A percentile compares a stretch with the other conserved stretches of the same genome.
These are phyloP conservation scores for Trichoderma asperelloides DNA, from an alignment of 495 filamentous ascomycete genomes.

Conservation along the genomic window DNA sequence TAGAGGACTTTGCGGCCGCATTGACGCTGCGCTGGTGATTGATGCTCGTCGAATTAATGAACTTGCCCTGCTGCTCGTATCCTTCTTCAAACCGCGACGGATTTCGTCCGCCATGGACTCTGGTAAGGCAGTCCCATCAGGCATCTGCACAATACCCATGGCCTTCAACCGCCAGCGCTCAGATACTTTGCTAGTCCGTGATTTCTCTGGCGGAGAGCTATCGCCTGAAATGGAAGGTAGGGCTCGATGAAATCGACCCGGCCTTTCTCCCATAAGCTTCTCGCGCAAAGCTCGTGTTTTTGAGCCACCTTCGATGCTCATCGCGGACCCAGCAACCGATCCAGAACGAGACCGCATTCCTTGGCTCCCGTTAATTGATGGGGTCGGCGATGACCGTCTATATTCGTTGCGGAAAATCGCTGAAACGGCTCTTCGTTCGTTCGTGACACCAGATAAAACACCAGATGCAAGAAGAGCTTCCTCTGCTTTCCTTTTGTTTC, in stretches of 20 bases:
- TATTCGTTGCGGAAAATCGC: slow-evolving; percentile 13
- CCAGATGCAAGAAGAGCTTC: slow-evolving; percentile 22
- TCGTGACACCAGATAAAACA: slow-evolving; percentile 18
- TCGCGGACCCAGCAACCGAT: neutral
- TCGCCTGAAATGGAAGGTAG: slow-evolving; percentile 2
- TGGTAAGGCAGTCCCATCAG: slow-evolving; percentile 25
- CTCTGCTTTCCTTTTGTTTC: slow-evolving; percentile 13
- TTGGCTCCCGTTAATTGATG: slow-evolving; percentile 5
- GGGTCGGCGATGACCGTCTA: neutral
- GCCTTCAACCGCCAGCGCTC: slow-evolving; percentile 24
- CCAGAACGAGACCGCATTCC: neutral
- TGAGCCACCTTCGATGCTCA: slow-evolving; percentile 1
- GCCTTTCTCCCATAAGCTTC: neutral
- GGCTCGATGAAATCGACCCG: neutral
- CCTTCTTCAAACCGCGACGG: neutral
- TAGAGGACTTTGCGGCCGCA: neutral
- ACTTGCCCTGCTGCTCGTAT: neutral
- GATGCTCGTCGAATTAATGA: neutral
- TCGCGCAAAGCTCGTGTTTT: slow-evolving; percentile 10
- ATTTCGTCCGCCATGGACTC: slow-evolving; percentile 19
- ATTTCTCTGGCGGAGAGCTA: neutral
- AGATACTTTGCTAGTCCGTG: slow-evolving; percentile 10
- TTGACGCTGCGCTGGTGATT: neutral
- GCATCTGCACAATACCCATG: slow-evolving; percentile 25
- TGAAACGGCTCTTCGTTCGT: slow-evolving; percentile 18